Base-by-base conservation (phyloP, 164 flowering plant species). In the Berberis vulgaris region DNA sequence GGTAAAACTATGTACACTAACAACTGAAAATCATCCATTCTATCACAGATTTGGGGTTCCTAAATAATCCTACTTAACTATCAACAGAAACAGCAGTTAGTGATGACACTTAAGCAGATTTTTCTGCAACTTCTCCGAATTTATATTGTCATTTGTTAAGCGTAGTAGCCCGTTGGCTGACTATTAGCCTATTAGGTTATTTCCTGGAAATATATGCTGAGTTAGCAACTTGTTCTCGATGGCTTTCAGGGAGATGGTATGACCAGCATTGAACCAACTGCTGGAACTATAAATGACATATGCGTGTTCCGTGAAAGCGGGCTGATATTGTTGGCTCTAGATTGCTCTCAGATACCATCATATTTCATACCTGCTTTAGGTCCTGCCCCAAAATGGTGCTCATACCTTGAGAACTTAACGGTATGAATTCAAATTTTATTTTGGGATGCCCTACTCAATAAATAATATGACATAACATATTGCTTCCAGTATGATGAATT, bases 351-450 rank as follows among this genome's bases (percentile, higher is more conserved):
- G 73, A 91, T 94, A 74, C 97, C 97, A 1, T 81, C 91, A 55
- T 87, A 90, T 76, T 94, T 88, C 69, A 62, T 91, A 70, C 98
- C 98, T 71, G 83, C 90, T 61, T 74, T 94, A 43, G 98, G 98
- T 57, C 92, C 97, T 67, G 97, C 93, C 53, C 98, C 98, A 0
- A 94, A 89, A 71, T 94, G 97, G 98, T 86, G 94, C 64, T 80
- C 96, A 49, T 76, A 79, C 72, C 76, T 94, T 55, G 97, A 93
- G 70, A 81, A 81, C 65, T 64, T 93, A 66, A 93, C 98, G 69
- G 98, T 93, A 54, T 58, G 83, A 9, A 53, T 57, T 43, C 4
- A 9, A 57, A 1, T 6, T 61, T 61, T 26, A 26, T 26, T 26
- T 26, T 26, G 26, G 26, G 26, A 26, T 26, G 26, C 26, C 0